phyloP scores from a whole-genome alignment of 2,329 filamentous ascomycete species.

The Lachnellula suecica region DNA sequence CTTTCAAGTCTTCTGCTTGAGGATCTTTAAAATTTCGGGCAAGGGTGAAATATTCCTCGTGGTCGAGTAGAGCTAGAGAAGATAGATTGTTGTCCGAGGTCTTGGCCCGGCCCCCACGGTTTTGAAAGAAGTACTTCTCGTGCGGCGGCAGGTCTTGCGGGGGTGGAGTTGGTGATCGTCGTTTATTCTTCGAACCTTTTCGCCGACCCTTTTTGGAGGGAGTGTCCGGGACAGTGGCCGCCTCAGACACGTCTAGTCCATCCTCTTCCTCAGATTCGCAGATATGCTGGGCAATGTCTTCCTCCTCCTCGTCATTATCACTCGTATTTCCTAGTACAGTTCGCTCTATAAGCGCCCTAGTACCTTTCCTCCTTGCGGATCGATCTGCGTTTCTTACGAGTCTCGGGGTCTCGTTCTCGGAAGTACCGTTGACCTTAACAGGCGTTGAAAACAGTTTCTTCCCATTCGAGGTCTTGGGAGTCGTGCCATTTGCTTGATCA shows the following conservation, averaged over 20 bases:
- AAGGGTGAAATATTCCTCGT: constrained; percentile 85
- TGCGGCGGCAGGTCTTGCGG: constrained; percentile 81
- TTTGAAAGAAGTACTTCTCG: constrained; percentile 92
- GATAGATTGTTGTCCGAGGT: constrained; percentile 85
- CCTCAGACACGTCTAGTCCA: constrained; percentile 31
- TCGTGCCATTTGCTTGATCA: constrained; percentile 12
- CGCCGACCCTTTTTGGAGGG: constrained; percentile 51
- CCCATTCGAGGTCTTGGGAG: constrained; percentile 20
- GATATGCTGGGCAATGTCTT: constrained; percentile 68
- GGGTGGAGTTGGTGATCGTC: constrained; percentile 60
- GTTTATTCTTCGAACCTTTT: constrained; percentile 47
- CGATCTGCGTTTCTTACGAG: constrained; percentile 59
- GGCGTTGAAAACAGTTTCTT: constrained; percentile 32
- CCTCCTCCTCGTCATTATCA: constrained; percentile 71
- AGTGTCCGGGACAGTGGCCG: constrained; percentile 38
- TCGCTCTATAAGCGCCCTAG: constrained; percentile 71
- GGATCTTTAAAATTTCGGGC: constrained; percentile 62
- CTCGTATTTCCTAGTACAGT: constrained; percentile 62
- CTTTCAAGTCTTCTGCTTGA: constrained; percentile 68
- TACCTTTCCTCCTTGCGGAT: constrained; percentile 85
- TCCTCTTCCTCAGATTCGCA: constrained; percentile 54
- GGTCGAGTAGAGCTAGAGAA: constrained; percentile 73
- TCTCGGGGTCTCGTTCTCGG: constrained; percentile 25
- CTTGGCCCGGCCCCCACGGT: constrained; percentile 75
- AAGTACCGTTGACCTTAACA: constrained; percentile 16